These are phyloP conservation scores for Chlorociboria aeruginascens DNA, from an alignment of 495 filamentous ascomycete species.

Conservation along the genomic window DNA sequence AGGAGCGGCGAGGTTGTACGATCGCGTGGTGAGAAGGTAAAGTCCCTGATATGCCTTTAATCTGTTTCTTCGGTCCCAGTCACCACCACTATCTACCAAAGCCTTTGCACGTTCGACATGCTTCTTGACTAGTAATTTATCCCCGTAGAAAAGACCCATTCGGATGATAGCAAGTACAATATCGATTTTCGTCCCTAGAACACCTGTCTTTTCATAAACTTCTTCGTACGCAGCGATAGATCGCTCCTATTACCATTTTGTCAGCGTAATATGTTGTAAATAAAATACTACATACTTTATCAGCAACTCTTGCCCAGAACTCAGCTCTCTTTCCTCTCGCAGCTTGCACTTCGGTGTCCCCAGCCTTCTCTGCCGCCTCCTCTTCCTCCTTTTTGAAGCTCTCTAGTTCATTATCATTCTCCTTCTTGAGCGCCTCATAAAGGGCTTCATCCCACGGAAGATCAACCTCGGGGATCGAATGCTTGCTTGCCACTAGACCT, in stretches of 20 bases:
- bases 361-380: conserved; percentile 85
- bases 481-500: conserved; percentile 61
- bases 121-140: conserved; percentile 83
- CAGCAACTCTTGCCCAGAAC: conserved; percentile 84
- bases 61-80: conserved; percentile 96
- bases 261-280: neutral
- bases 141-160: conserved; percentile 89
- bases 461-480: conserved; percentile 45
- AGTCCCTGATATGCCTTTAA: conserved; percentile 97
- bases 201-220: conserved; percentile 84
- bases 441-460: conserved; percentile 83
- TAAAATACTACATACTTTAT: conserved; percentile 57
- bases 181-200: conserved; percentile 93
- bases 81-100: conserved; percentile 85
- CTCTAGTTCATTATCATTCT: conserved; percentile 85
- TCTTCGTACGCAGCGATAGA: conserved; percentile 83
- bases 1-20: conserved; percentile 80
- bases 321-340: conserved; percentile 91
- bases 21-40: conserved; percentile 81
- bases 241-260: conserved; percentile 55
- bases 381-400: conserved; percentile 92
- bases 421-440: conserved; percentile 72
- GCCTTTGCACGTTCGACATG: conserved; percentile 81
- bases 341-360: conserved; percentile 87
- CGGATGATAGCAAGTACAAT: conserved; percentile 91